Percentiles rank a stretch among this genome's conserved stretches.
These are phyloP conservation scores for Funneliformis mosseae DNA, from an alignment of 192 early-diverging fungal genomes.

Conservation along the genomic window DNA sequence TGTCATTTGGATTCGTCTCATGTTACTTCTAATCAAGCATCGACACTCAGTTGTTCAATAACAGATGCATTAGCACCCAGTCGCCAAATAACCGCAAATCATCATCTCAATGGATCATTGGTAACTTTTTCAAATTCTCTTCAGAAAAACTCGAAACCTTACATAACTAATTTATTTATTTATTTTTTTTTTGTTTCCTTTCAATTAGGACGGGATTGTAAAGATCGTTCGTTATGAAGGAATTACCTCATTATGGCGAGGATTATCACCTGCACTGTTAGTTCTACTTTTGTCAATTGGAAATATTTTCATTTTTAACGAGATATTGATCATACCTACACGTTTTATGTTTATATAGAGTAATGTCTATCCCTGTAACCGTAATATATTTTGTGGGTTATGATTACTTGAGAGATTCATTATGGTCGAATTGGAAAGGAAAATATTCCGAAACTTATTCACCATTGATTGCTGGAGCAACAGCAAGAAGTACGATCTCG, in stretches of 20 bases:
- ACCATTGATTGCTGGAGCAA: constrained; percentile 65
- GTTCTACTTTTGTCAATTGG: constrained; percentile 26
- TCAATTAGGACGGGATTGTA: constrained; percentile 66
- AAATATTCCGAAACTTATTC: constrained; percentile 39
- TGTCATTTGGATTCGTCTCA: neutral
- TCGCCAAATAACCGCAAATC: constrained; percentile 37
- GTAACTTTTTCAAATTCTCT: constrained; percentile 42
- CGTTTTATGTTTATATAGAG: too few species aligned
- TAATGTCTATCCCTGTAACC: constrained; percentile 89
- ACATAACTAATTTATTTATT: neutral
- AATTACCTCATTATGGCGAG: constrained; percentile 78
- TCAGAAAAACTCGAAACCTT: constrained; percentile 36
- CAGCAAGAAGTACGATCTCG: constrained; percentile 70
- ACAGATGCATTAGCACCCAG: constrained; percentile 31
- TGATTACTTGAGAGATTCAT: constrained; percentile 73
- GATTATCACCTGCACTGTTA: constrained; percentile 78
- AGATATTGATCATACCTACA: neutral
- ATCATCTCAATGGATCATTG: constrained; percentile 48
- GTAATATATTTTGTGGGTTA: constrained; percentile 96
- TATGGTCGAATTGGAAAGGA: constrained; percentile 36
- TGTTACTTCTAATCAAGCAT: neutral
- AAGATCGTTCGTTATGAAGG: constrained; percentile 86
- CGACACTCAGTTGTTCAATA: constrained; percentile 24
- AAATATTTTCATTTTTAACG: neutral
- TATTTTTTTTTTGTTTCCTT: too few species aligned